Conservation (phyloP, 768 basidiomycete species). For the Vararia minispora region DNA sequence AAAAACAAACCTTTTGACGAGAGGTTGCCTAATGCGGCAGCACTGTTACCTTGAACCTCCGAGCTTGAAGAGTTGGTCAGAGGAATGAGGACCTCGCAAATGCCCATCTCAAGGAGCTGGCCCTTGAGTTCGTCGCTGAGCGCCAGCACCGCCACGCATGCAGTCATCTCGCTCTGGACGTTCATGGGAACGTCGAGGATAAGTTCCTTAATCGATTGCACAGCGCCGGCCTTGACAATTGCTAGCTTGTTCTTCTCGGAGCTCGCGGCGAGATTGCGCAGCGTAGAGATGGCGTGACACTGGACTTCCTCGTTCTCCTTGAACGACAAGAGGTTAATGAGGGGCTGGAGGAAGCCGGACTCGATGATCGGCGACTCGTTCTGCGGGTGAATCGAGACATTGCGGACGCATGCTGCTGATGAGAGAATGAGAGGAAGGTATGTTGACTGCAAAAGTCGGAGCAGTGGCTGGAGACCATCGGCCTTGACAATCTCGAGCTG, state of each 20-base stretch:
- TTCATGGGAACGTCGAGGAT: slow-evolving; percentile 91
- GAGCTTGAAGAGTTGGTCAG: slow-evolving; percentile 92
- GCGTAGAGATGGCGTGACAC: slow-evolving; percentile 96
- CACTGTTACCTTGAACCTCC: slow-evolving; percentile 97
- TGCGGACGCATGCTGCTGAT: slow-evolving; percentile 96
- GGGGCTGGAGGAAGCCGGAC: slow-evolving; percentile 89
- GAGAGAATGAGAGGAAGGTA: slow-evolving; percentile 97
- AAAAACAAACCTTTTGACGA: slow-evolving; percentile 77
- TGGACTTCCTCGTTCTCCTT: slow-evolving; percentile 99
- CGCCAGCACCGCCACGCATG: slow-evolving; percentile 93
- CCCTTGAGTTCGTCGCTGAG: slow-evolving; percentile 96
- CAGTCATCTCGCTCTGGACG: slow-evolving; percentile 99
- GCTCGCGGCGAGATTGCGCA: slow-evolving; percentile 92
- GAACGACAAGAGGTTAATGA: slow-evolving; percentile 93
- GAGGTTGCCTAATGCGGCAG: slow-evolving; percentile 93
- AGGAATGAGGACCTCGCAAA: slow-evolving; percentile 95
- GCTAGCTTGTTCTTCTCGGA: slow-evolving; percentile 98
- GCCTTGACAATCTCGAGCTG: slow-evolving; percentile 97
- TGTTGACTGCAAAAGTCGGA: slow-evolving; percentile 90
- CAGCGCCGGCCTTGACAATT: slow-evolving; percentile 95
- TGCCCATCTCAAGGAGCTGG: slow-evolving; percentile 94
- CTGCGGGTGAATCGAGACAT: slow-evolving; percentile 96
- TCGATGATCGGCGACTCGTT: slow-evolving; percentile 99
- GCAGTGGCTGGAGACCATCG: slow-evolving; percentile 82
- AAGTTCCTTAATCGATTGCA: slow-evolving; percentile 93